These are phyloP conservation scores for Solanum chmielewskii DNA, from an alignment of 257 asterid species.

Conservation along the genomic window DNA sequence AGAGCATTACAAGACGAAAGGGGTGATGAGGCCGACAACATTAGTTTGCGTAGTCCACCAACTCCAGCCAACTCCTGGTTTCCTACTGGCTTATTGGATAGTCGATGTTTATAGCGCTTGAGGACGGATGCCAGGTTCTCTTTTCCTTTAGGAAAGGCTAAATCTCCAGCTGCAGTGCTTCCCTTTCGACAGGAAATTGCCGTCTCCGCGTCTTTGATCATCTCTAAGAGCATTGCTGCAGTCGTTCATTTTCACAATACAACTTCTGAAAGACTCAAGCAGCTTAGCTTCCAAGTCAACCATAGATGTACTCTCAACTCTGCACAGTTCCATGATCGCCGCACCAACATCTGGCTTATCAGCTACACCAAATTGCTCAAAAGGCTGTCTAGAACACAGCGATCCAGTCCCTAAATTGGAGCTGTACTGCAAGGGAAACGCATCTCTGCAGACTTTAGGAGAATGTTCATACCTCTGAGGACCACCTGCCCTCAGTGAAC, in stretches of 20 bases:
- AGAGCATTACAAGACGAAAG: conserved; percentile 25
- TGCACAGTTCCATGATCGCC: conserved; percentile 2
- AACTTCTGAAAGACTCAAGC: conserved; percentile 77
- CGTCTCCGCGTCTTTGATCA: conserved; percentile 58
- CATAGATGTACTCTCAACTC: conserved; percentile 30
- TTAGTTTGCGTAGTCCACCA: conserved; percentile 18
- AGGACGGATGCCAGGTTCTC: conserved; percentile 83
- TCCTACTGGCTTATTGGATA: conserved; percentile 50
- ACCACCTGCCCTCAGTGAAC: conserved; percentile 38
- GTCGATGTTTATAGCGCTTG: conserved; percentile 79
- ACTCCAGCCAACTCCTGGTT: conserved; percentile 22
- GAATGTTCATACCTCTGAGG: conserved; percentile 38
- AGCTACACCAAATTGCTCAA: conserved; percentile 85
- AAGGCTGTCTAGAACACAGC: conserved; percentile 82
- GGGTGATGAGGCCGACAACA: conserved; percentile 11
- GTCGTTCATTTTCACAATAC: conserved; percentile 72
- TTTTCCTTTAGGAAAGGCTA: conserved; percentile 95
- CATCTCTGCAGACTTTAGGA: conserved; percentile 52
- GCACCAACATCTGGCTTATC: conserved; percentile 25
- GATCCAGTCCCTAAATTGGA: conserved; percentile 45
- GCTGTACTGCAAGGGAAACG: conserved; percentile 38
- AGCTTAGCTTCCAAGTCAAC: conserved; percentile 62
- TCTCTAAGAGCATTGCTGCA: conserved; percentile 57
- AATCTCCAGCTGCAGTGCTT: conserved; percentile 98
- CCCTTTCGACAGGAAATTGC: conserved; percentile 92